Evolutionary conservation across 2,329 filamentous ascomycete species (phyloP), one percentile per base, ranked within the genome.

Genomic region (Aspergillus ibericus): DNA sequence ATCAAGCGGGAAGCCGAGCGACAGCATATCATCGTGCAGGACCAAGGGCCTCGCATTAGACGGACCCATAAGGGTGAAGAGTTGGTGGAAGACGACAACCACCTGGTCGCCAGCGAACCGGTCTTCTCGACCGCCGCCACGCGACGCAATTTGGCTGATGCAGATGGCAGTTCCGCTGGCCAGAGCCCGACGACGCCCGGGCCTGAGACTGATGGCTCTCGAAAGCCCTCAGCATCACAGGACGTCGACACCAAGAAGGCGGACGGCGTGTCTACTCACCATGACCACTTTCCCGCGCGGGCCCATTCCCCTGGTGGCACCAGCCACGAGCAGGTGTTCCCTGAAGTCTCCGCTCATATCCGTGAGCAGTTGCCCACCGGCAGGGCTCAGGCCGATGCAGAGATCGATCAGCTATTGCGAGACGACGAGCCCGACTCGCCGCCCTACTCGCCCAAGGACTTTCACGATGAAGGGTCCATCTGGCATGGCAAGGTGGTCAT

Each of bases 11-110:
- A 82, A 56, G 78, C 87, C 40, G 85, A 88, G 68, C 77, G 78
- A 40, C 82, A 85, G 60, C 90, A 93, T 47, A 93, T 95, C 48
- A 83, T 96, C 34, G 87, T 93, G 59, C 85, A 91, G 13, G 85
- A 90, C 18, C 83, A 85, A 50, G 92, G 85, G 1, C 90, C 93
- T 4, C 87, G 92, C 3, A 88, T 97, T 57, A 85, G 92, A 68
- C 87, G 91, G 66, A 97, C 93, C 2, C 93, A 98, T 79, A 98
- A 98, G 75, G 95, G 95, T 12, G 93, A 97, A 59, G 95, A 98
- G 72, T 76, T 96, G 15, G 83, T 98, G 15, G 92, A 93, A 61
- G 87, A 89, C 47, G 91, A 96, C 34, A 81, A 77, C 51, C 76
- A 81, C 61, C 70, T 71, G 59, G 77, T 76, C 40, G 70, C 77